These are phyloP conservation scores for Candida anglica DNA, from an alignment of 805 yeast species.

Conservation along the genomic window DNA sequence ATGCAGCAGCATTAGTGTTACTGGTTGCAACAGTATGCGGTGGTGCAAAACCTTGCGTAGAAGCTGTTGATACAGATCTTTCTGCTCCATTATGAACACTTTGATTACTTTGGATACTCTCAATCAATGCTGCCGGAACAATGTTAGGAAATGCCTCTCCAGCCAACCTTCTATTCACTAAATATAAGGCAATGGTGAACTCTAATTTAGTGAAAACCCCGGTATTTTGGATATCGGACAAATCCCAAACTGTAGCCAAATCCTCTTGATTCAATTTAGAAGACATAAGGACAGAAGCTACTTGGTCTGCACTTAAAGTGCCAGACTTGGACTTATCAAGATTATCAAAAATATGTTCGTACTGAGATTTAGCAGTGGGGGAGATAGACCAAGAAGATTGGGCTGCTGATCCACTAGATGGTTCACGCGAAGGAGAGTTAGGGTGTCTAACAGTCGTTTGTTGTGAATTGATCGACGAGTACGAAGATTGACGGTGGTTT, in stretches of 20 bases:
- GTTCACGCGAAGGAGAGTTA: slow-evolving; percentile 11
- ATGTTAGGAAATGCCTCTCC: slow-evolving; percentile 77
- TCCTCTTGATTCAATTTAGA: slow-evolving; percentile 82
- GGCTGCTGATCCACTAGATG: too few relatives aligned
- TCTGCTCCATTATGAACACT: not conserved
- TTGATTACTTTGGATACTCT: slow-evolving; percentile 15
- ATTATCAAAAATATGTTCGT: slow-evolving; percentile 72
- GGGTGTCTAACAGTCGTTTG: slow-evolving; percentile 31
- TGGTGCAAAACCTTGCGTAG: not conserved
- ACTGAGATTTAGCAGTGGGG: slow-evolving; percentile 68
- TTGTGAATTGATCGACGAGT: slow-evolving; percentile 29
- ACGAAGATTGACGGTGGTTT: slow-evolving; percentile 30
- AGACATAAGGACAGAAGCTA: slow-evolving; percentile 84
- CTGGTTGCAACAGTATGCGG: too few relatives aligned
- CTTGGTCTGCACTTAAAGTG: slow-evolving; percentile 66
- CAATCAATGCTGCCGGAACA: slow-evolving; percentile 63
- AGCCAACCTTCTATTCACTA: slow-evolving; percentile 78
- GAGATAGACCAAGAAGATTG: slow-evolving; percentile 62
- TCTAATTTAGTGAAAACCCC: slow-evolving; percentile 79
- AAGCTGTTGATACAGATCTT: not conserved
- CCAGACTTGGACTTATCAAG: slow-evolving; percentile 68
- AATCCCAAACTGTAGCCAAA: slow-evolving; percentile 90
- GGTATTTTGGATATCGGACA: slow-evolving; percentile 82
- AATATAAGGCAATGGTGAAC: slow-evolving; percentile 89
- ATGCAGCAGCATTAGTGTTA: slow-evolving; percentile 6